Conservation (phyloP, 2,329 filamentous ascomycete species). For the Monosporascus sp. region DNA sequence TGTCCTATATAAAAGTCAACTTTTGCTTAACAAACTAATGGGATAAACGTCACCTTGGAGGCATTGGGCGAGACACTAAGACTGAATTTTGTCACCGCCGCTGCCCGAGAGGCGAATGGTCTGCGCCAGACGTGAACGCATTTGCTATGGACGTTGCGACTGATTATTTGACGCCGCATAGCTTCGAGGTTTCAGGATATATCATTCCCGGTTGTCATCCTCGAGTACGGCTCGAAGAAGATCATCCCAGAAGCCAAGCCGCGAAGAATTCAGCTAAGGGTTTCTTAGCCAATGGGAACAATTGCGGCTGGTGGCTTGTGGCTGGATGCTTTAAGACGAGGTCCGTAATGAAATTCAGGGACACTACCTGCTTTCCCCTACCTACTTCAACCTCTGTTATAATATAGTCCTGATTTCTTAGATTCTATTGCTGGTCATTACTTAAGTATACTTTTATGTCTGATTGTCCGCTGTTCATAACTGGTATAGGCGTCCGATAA, state of each 20-base stretch:
- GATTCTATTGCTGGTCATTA: too few species aligned
- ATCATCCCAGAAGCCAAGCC: background rate
- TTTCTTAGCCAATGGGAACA: background rate
- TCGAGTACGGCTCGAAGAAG: background rate
- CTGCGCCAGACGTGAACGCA: constrained; percentile 1
- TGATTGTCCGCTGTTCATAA: too few species aligned
- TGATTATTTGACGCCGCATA: constrained; percentile 17
- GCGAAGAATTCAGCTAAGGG: background rate
- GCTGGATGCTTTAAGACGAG: background rate
- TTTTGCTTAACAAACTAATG: background rate
- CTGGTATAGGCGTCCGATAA: too few species aligned
- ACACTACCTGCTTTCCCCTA: background rate
- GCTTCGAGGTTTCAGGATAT: constrained; percentile 2
- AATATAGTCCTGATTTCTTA: background rate
- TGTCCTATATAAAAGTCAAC: background rate
- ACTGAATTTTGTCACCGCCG: constrained; percentile 12
- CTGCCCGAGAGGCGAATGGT: constrained; percentile 5
- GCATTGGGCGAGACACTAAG: constrained; percentile 14
- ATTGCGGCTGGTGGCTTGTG: background rate
- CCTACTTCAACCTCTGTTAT: background rate
- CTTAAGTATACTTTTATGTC: too few species aligned
- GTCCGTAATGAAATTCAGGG: background rate
- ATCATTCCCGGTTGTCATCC: too few species aligned
- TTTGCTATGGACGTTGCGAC: constrained; percentile 2
- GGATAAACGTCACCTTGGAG: constrained; percentile 13